Base-by-base conservation (phyloP, 495 filamentous ascomycete genomes). In the Glonium stellatum region DNA sequence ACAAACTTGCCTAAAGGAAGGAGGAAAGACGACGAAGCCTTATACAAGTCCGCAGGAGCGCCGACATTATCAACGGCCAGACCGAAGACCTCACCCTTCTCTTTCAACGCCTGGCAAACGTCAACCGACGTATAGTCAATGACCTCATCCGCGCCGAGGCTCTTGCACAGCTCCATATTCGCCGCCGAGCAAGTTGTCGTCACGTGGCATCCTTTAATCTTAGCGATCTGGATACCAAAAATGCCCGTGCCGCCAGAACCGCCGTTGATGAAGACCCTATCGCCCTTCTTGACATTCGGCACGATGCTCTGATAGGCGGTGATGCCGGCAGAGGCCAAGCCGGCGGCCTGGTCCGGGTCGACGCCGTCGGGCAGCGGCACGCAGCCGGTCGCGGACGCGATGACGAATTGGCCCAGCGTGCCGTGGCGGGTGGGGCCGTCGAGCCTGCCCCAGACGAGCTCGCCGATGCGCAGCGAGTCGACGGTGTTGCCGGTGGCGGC, bases 61-160 rank as follows among this genome's bases (percentile, higher is more conserved):
- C 80, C 83, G 19, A 85, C 78, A 71, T 87, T 83, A 69, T 89
- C 87, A 27, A 89, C 71, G 0, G 79, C 75, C 36, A 81, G 75
- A 58, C 77, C 68, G 71, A 82, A 89, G 5, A 80, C 70, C 15
- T 71, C 69, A 0, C 82, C 83, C 41, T 76, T 72, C 2, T 66
- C 65, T 67, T 75, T 75, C 12, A 89, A 63, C 8, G 62, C 71
- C 9, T 75, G 67, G 42, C 78, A 62, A 1, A 88, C 73, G 68
- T 84, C 73, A 15, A 70, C 61, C 0, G 71, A 65, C n/a, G 78
- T 83, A 65, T 90, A 90, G 66, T 90, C 85, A 44, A 90, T 75
- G 1, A 88, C 76, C 55, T 84, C 79, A 63, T 89, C 84, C 4
- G 86, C 87, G 0, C 87, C 87, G 1, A 89, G 70, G 12, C 68